Evolutionary conservation across 2,329 filamentous ascomycete genomes (phyloP).

Genomic region (Fusarium verrucosum): DNA sequence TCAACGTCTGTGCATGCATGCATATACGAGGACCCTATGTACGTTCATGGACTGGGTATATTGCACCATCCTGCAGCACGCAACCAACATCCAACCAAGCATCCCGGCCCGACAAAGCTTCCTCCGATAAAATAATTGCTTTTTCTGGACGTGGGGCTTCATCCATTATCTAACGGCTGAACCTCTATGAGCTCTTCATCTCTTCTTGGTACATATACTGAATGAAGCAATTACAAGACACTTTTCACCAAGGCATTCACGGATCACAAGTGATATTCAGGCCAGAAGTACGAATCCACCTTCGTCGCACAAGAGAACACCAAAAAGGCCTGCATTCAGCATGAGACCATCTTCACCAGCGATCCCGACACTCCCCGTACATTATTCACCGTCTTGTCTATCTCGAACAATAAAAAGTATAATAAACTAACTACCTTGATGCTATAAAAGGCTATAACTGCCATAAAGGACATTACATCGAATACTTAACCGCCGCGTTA

Average conservation of each 20-base stretch:
- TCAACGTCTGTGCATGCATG: too few species aligned
- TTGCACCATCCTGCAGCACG: not conserved
- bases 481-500: not conserved
- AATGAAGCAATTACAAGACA: not conserved
- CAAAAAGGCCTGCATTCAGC: conserved; percentile 10
- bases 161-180: too few species aligned
- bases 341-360: conserved; percentile 1
- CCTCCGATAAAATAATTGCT: not conserved
- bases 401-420: not conserved
- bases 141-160: not conserved
- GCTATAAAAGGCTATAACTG: not conserved
- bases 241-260: too few species aligned
- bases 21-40: not conserved
- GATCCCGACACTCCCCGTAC: not conserved
- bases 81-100: not conserved
- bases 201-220: not conserved
- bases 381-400: not conserved
- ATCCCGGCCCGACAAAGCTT: not conserved
- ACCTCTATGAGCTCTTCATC: too few species aligned
- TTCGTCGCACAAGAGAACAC: conserved; percentile 35
- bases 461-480: not conserved
- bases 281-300: not conserved
- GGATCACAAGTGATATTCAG: not conserved
- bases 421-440: not conserved
- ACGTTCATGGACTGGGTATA: too few species aligned